Evolutionary conservation across 208 protist genomes (phyloP).

Genomic region (Leishmania braziliensis): DNA sequence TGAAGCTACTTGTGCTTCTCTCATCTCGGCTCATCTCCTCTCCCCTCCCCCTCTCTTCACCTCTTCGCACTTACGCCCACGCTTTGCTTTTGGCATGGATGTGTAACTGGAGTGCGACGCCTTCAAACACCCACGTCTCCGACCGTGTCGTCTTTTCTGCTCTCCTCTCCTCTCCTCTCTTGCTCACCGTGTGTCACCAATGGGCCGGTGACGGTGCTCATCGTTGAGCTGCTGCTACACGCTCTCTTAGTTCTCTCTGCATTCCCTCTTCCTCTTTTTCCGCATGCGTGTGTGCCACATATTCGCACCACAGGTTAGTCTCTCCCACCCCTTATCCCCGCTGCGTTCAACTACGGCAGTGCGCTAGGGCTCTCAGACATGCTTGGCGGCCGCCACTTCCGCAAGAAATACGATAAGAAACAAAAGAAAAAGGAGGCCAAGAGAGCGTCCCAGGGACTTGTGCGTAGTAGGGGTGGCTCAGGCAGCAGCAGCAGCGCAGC

Average conservation of each 20-base stretch:
- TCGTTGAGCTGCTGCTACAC: neutral
- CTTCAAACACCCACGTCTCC: too few relatives aligned
- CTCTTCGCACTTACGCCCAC: neutral
- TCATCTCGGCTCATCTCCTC: neutral
- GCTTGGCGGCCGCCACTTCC: constrained; percentile 65
- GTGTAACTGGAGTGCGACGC: neutral
- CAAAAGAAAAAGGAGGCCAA: constrained; percentile 61
- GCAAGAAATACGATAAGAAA: constrained; percentile 76
- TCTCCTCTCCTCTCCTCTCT: too few relatives aligned
- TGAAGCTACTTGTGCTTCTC: neutral
- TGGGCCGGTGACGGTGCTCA: neutral
- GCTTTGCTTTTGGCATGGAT: neutral
- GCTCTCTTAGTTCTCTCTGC: neutral
- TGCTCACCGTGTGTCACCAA: too few relatives aligned
- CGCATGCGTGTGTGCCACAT: neutral
- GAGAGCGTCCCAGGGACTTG: constrained; percentile 16
- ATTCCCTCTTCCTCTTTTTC: neutral
- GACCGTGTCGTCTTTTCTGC: too few relatives aligned
- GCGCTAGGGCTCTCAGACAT: constrained; percentile 28
- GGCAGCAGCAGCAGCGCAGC: neutral
- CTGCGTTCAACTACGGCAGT: neutral
- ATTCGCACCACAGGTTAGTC: neutral
- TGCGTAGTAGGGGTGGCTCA: constrained; percentile 8
- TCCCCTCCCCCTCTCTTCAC: neutral
- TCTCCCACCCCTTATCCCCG: neutral